Evolutionary conservation across 345 rosid species (phyloP), one percentile per base, ranked within the genome.

Genomic region (Salix suchowensis): DNA sequence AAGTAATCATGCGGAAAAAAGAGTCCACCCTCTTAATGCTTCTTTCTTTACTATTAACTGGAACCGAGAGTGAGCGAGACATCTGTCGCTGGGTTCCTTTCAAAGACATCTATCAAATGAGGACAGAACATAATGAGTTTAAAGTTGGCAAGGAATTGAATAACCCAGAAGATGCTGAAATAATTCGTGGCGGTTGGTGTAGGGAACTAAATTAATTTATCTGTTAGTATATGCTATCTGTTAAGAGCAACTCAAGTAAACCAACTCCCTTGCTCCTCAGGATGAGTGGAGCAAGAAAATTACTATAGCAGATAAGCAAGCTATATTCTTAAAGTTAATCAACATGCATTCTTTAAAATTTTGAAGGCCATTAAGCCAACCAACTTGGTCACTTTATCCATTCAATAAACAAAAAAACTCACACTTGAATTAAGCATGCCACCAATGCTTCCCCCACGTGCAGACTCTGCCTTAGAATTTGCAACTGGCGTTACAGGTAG

Each of bases 21-120:
- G 97, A 93, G 78, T 95, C 97, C 90, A 84, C 88, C 87, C 94
- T 88, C 84, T 81, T 88, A 23, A 91, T 70, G 72, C 86, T 87
- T 86, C 75, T 66, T 65, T 93, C 97, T 81, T 95, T 95, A 75
- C 74, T 76, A 81, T 84, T 81, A 50, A 87, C 80, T 42, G 99
- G 99, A 69, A 93, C 93, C 46, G 99, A 96, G 68, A 91, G 91
- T 26, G 99, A 93, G 15, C 98, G 93, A 70, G 83, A 70, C 79
- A 96, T 91, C 76, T 84, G 79, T 39, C 67, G 70, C 67, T 52
- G 83, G 19, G 75, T 68, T 32, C 84, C 97, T 80, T 88, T 91
- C 83, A 80, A 77, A 82, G 82, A 69, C 54, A 75, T 74, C 50
- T 61, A 36, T 52, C 61, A 71, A 74, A 52, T 30, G 30, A 24